Conservation (phyloP, 2,329 filamentous ascomycete genomes). For the Penicillium sp. region DNA sequence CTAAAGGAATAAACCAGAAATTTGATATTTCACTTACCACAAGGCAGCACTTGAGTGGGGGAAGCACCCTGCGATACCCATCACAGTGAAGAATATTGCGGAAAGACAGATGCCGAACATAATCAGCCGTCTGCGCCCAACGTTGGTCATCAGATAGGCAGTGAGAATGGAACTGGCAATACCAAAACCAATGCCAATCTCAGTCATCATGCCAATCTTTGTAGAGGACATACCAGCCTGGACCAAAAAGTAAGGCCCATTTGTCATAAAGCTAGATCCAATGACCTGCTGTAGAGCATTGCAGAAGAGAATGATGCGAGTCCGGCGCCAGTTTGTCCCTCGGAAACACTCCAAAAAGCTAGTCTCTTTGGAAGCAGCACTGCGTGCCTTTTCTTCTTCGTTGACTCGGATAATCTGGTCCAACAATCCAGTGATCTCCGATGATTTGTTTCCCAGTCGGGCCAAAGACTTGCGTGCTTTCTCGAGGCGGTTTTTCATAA, state of each 20-base stretch:
- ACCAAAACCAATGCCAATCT: constrained; percentile 10
- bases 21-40: not conserved
- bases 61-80: constrained; percentile 11
- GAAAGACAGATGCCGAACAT: constrained; percentile 9
- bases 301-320: constrained; percentile 10
- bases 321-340: constrained; percentile 8
- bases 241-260: constrained; percentile 11
- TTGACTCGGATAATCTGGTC: constrained; percentile 7
- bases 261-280: constrained; percentile 10
- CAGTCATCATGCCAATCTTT: constrained; percentile 12
- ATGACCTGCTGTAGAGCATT: constrained; percentile 7
- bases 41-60: not conserved
- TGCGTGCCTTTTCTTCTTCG: constrained; percentile 8
- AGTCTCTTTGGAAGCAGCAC: constrained; percentile 2
- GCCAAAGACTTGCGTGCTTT: constrained; percentile 4
- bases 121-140: constrained; percentile 8
- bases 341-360: constrained; percentile 11
- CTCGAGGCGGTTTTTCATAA: constrained; percentile 9
- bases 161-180: constrained; percentile 10
- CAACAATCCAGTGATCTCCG: not conserved
- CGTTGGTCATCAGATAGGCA: constrained; percentile 10
- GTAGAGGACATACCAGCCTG: constrained; percentile 8
- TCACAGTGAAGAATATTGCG: constrained; percentile 5
- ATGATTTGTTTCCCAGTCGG: constrained; percentile 5
- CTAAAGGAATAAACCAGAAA: not conserved